Evolutionary conservation across 2,329 filamentous ascomycete species (phyloP), one percentile per base, ranked within the genome.

Genomic region (Alternaria sp.): DNA sequence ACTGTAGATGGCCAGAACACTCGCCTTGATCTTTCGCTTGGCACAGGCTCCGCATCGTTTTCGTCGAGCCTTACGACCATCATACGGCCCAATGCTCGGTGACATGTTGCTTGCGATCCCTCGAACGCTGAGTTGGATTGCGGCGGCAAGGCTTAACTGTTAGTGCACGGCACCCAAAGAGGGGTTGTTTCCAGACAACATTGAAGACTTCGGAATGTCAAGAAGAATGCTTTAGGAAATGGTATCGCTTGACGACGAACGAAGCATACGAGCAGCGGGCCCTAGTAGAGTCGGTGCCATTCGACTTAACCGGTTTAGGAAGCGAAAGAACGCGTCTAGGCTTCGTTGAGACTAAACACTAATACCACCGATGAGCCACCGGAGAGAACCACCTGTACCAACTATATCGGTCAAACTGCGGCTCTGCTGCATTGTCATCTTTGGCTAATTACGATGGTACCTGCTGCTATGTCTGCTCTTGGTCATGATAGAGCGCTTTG

Each of bases 21-120:
- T 51, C 62, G 65, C 72, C 56, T 69, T 74, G 46, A 72, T 73
- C 38, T 64, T 67, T n/a, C 70, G 70, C 59, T 70, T 69, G 16
- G 65, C 57, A 53, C 72, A 74, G 12, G 64, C 57, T 59, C 69
- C 61, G 49, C 72, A 74, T 14, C 72, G 65, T 55, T 70, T 74
- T 30, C 66, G 68, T 32, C 68, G 64, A 5, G 70, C 66, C 55
- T 67, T 73, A n/a, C 72, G 72, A 30, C 72, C 72, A 59, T 74
- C 72, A 16, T 65, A 67, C 25, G 72, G 72, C 25, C 72, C 72
- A n/a, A 68, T 64, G 20, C 50, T 54, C 28, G 55, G 53, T 16
- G 61, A 43, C 68, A 70, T 70, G 25, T 30, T 55, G 40, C 40
- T 25, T 46, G 12, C 41, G 25, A 32, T 16, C 4, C 14, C 8